These are phyloP conservation scores for Carex pumila DNA, from an alignment of 176 grass and related monocot species.

Conservation along the genomic window DNA sequence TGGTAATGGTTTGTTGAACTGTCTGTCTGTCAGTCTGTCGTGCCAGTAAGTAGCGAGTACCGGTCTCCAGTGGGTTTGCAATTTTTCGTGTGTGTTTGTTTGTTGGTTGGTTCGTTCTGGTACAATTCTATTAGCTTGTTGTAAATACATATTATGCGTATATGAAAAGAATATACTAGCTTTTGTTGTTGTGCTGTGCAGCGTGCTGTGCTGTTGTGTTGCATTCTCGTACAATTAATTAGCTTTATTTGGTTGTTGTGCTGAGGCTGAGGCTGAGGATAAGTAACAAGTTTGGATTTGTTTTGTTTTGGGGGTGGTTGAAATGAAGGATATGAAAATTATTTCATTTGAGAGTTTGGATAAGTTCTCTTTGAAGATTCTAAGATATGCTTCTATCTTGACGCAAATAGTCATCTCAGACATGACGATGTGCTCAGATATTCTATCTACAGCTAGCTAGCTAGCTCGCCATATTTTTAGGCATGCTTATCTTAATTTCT, in stretches of 20 bases:
- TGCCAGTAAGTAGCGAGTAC: background rate
- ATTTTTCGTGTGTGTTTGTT: conserved; percentile 19
- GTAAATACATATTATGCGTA: conserved; percentile 27
- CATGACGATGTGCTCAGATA: background rate
- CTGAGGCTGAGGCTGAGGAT: background rate
- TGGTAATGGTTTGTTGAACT: background rate
- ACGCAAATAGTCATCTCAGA: background rate
- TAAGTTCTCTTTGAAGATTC: background rate
- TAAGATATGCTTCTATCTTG: background rate
- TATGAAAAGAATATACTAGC: conserved; percentile 25
- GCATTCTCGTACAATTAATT: background rate
- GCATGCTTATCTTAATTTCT: no score
- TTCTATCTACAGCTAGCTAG: no score
- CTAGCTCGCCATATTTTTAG: no score
- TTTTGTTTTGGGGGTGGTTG: background rate
- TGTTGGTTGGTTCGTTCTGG: background rate
- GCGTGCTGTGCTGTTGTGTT: background rate
- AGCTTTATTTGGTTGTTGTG: background rate
- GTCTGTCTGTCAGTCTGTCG: background rate
- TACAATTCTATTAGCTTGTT: background rate
- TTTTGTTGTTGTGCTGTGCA: background rate
- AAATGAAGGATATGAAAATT: background rate
- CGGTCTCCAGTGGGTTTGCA: conserved; percentile 4
- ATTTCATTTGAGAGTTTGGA: background rate
- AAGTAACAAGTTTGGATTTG: background rate